Conservation (phyloP, 2,329 filamentous ascomycete species). For the Biscogniauxia marginata region DNA sequence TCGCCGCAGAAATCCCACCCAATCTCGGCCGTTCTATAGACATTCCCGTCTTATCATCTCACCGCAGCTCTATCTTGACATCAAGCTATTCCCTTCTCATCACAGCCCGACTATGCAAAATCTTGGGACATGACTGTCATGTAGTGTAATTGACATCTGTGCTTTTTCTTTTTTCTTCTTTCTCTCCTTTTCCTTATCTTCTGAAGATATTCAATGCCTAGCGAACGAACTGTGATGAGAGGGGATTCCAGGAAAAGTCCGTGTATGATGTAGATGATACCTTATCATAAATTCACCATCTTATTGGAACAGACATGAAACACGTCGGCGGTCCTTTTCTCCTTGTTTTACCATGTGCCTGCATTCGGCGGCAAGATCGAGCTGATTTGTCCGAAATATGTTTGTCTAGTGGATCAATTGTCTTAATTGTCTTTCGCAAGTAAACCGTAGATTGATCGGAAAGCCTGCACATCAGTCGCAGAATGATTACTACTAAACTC, state of each 20-base stretch:
- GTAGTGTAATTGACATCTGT: not conserved
- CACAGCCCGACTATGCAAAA: not conserved
- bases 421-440: not conserved
- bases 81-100: not conserved
- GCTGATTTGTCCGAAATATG: not conserved
- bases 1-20: no score
- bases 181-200: not conserved
- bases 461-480: not conserved
- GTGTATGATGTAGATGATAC: not conserved
- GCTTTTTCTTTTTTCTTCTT: not conserved
- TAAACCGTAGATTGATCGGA: not conserved
- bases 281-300: not conserved
- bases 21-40: not conserved
- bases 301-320: slow-evolving; percentile 1
- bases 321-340: not conserved
- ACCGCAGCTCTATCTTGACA: not conserved
- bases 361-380: not conserved
- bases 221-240: no score
- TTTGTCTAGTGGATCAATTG: not conserved
- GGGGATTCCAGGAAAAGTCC: not conserved
- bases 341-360: not conserved
- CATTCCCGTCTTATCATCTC: not conserved
- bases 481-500: not conserved
- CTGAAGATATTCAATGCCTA: no score
- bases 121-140: not conserved